Evolutionary conservation across 192 early-diverging fungal genomes (phyloP).

Genomic region (Obelidium mucronatum): DNA sequence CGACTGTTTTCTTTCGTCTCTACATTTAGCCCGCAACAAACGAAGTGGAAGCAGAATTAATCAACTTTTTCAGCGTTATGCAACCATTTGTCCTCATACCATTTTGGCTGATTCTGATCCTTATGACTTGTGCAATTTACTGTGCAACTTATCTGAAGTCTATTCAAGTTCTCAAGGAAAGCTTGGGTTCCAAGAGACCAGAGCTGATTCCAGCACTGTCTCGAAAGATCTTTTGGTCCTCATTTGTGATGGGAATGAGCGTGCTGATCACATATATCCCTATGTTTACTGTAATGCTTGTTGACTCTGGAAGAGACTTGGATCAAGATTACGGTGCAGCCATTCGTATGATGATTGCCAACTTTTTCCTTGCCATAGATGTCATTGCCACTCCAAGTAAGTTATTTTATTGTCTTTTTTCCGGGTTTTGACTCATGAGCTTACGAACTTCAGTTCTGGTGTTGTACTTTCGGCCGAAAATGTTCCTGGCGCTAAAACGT

Average conservation of each 20-base stretch:
- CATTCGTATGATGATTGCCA: neutral
- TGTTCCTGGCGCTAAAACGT: neutral
- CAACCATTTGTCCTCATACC: neutral
- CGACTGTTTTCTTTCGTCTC: neutral
- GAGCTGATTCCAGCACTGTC: neutral
- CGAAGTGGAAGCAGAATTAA: neutral
- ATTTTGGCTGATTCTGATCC: neutral
- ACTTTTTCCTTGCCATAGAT: constrained; percentile 1
- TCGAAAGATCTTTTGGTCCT: neutral
- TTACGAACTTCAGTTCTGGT: neutral
- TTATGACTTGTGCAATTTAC: neutral
- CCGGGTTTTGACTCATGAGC: no score
- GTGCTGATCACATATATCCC: neutral
- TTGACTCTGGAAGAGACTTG: neutral
- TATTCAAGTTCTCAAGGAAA: neutral
- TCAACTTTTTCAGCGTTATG: neutral
- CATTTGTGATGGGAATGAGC: neutral
- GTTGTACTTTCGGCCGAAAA: constrained; percentile 6
- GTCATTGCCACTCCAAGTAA: neutral
- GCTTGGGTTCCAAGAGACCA: neutral
- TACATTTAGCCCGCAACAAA: neutral
- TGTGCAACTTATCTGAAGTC: neutral
- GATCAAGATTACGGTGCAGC: neutral
- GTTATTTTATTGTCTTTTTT: neutral
- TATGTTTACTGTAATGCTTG: neutral